A percentile compares a stretch with the other conserved stretches of the same genome.
Conservation (phyloP, 2,329 filamentous ascomycete species). For the Teratosphaeria nubilosa region DNA sequence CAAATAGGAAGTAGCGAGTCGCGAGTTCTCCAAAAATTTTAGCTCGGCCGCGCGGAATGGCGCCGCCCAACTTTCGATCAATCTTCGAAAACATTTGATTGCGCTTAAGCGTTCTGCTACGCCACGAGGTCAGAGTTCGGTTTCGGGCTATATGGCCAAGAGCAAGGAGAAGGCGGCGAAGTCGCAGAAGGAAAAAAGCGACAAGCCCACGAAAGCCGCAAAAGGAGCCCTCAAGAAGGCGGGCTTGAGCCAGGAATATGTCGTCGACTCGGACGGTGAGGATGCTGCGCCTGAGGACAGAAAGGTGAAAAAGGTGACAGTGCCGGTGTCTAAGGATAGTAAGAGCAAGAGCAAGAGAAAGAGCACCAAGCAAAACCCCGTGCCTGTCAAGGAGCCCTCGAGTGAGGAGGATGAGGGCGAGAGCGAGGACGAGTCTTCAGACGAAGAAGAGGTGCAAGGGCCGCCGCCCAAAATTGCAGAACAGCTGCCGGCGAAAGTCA, state of each 20-base stretch:
- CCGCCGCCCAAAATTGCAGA: conserved; percentile 1
- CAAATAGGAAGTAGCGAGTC: neutral
- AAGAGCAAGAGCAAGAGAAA: conserved; percentile 4
- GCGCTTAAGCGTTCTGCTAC: neutral
- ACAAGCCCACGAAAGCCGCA: conserved; percentile 17
- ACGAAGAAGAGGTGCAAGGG: neutral
- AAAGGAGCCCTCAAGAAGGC: conserved; percentile 1
- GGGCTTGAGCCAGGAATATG: conserved; percentile 5
- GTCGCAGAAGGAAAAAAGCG: conserved; percentile 37
- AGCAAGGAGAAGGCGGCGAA: neutral
- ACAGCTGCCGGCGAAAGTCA: conserved; percentile 10
- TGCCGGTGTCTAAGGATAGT: conserved; percentile 4
- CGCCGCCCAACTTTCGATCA: neutral
- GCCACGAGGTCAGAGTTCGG: neutral
- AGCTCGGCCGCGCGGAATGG: neutral
- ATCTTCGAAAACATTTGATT: neutral
- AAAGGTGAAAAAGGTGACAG: conserved; percentile 19
- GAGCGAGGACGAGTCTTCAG: conserved; percentile 1
- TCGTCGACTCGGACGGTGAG: conserved; percentile 8
- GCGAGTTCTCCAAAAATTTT: neutral
- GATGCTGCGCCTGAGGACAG: conserved; percentile 23
- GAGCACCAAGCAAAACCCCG: neutral
- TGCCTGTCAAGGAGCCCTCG: conserved; percentile 2
- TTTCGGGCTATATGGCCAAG: neutral
- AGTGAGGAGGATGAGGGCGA: conserved; percentile 5